phyloP scores from a whole-genome alignment of 106 monocot genomes.

The Dioscorea zingiberensis region DNA sequence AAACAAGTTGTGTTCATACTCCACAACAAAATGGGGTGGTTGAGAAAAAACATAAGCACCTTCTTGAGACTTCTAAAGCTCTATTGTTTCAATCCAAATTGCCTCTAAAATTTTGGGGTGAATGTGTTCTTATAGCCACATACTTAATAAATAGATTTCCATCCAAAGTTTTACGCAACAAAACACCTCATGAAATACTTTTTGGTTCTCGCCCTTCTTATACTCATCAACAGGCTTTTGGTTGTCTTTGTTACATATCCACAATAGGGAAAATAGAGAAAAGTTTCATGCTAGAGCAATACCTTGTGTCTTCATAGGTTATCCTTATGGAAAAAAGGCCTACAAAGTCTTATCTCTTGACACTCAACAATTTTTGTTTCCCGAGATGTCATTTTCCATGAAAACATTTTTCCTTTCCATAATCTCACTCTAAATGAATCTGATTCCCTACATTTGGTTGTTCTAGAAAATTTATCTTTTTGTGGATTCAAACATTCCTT shows the following conservation, averaged over 20 bases:
- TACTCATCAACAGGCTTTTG: slow-evolving; percentile 4
- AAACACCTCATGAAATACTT: slow-evolving; percentile 4
- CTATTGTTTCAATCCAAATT: neutral
- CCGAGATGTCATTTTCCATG: no score
- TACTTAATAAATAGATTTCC: no score
- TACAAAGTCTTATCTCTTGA: no score
- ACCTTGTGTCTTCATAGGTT: slow-evolving; percentile 4
- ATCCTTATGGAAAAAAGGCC: slow-evolving; percentile 10
- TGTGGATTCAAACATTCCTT: no score
- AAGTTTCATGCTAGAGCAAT: neutral
- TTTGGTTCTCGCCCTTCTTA: neutral
- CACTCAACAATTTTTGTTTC: no score
- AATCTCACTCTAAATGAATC: slow-evolving; percentile 5
- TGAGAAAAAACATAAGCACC: slow-evolving; percentile 10
- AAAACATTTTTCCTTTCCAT: neutral
- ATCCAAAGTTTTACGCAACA: slow-evolving; percentile 5
- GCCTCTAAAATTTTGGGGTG: slow-evolving; percentile 3
- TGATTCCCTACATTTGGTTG: neutral
- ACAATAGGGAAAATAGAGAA: neutral
- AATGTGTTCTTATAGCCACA: no score
- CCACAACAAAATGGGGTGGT: slow-evolving; percentile 14
- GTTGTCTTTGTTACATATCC: slow-evolving; percentile 12
- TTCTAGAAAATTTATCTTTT: neutral
- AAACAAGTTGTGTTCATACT: slow-evolving; percentile 5
- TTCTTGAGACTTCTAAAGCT: slow-evolving; percentile 8